These are phyloP conservation scores for Candida tunisiensis DNA, from an alignment of 1,139 yeast species.

Conservation along the genomic window DNA sequence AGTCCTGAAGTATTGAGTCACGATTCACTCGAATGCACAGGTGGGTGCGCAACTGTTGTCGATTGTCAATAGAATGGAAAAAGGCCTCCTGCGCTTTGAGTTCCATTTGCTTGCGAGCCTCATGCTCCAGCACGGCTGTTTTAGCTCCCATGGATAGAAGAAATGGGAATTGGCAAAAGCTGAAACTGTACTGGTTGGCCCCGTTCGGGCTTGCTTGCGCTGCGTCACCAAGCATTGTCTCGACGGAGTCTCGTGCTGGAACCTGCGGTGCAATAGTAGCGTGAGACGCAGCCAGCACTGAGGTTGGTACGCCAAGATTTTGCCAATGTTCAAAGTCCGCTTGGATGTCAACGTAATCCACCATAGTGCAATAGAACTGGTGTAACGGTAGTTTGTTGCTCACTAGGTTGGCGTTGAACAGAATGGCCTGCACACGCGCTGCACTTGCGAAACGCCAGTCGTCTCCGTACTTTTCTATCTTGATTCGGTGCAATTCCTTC, in stretches of 20 bases:
- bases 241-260: too few species aligned
- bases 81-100: conserved; percentile 83
- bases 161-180: conserved; percentile 75
- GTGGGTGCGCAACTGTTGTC: conserved; percentile 36
- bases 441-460: conserved; percentile 74
- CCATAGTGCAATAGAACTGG: conserved; percentile 61
- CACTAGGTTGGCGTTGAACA: conserved; percentile 34
- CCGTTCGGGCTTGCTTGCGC: background rate
- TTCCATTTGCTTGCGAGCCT: conserved; percentile 72
- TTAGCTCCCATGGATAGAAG: conserved; percentile 69
- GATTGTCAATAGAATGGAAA: conserved; percentile 47
- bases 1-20: conserved; percentile 51
- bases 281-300: conserved; percentile 2
- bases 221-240: too few species aligned
- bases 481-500: conserved; percentile 21
- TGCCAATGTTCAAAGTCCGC: conserved; percentile 84
- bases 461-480: conserved; percentile 46
- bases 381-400: conserved; percentile 27
- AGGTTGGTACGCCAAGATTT: conserved; percentile 3
- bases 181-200: conserved; percentile 9
- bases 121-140: conserved; percentile 64
- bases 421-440: conserved; percentile 36
- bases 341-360: conserved; percentile 60
- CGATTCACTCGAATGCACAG: conserved; percentile 54
- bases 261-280: too few species aligned